A percentile compares a stretch with the other conserved stretches of the same genome.
Evolutionary conservation across 805 yeast species (phyloP).

Genomic region (Lachancea quebecensis): DNA sequence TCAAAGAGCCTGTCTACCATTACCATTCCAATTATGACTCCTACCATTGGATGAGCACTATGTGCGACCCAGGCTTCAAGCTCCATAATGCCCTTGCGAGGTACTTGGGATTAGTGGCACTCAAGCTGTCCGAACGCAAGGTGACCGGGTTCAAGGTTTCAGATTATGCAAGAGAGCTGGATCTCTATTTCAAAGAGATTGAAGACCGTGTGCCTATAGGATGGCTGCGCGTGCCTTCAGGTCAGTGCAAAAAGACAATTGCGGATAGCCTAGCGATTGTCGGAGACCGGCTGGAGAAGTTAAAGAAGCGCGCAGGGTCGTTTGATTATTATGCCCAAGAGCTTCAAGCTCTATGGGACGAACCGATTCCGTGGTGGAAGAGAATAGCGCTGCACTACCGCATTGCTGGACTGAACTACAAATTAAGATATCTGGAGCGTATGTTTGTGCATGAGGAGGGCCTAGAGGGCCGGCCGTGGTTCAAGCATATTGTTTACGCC

Average conservation of each 20-base stretch:
- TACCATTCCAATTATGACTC: slow-evolving; percentile 75
- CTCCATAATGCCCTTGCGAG: slow-evolving; percentile 52
- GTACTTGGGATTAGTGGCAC: slow-evolving; percentile 42
- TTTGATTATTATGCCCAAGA: slow-evolving; percentile 22
- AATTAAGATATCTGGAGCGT: slow-evolving; percentile 39
- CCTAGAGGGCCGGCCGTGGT: slow-evolving; percentile 44
- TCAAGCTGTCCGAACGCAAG: slow-evolving; percentile 44
- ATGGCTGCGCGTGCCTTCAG: slow-evolving; percentile 30
- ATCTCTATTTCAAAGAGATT: slow-evolving; percentile 34
- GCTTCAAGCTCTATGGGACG: slow-evolving; percentile 27
- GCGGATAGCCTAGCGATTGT: slow-evolving; percentile 28
- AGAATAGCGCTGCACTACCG: slow-evolving; percentile 23
- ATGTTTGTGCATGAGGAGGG: slow-evolving; percentile 40
- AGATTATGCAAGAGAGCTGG: slow-evolving; percentile 37
- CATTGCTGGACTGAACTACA: slow-evolving; percentile 30
- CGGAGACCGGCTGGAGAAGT: slow-evolving; percentile 19
- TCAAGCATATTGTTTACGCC: slow-evolving; percentile 46
- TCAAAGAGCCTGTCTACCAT: slow-evolving; percentile 56
- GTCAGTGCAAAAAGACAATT: slow-evolving; percentile 13
- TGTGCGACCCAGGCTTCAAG: slow-evolving; percentile 56
- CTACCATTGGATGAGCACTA: slow-evolving; percentile 58
- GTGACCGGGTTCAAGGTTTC: slow-evolving; percentile 31
- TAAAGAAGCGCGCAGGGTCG: slow-evolving; percentile 18
- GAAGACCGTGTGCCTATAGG: slow-evolving; percentile 32
- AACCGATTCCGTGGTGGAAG: slow-evolving; percentile 29